These are phyloP conservation scores for Alternaria ventricosa DNA, from an alignment of 2,329 filamentous ascomycete genomes.

Conservation along the genomic window DNA sequence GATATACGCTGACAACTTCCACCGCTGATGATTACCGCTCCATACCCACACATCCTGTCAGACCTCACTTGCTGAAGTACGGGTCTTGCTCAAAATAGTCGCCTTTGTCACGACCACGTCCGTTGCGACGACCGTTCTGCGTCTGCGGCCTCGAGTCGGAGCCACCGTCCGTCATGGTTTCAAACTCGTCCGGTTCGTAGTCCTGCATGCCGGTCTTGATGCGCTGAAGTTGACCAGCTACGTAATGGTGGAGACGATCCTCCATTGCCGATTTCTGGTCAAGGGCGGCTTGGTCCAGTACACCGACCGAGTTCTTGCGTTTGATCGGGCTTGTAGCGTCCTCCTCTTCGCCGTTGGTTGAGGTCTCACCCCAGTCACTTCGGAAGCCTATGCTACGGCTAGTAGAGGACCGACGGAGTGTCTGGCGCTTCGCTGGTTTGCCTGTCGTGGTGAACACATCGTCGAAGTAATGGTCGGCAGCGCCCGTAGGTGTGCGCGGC, in stretches of 20 bases:
- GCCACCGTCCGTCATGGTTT: slow-evolving; percentile 60
- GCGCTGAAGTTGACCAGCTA: slow-evolving; percentile 78
- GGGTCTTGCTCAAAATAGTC: slow-evolving; percentile 42
- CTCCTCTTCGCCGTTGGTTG: slow-evolving; percentile 44
- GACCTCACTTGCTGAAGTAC: slow-evolving; percentile 32
- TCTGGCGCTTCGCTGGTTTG: slow-evolving; percentile 54
- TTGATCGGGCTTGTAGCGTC: slow-evolving; percentile 38
- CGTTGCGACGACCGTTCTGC: slow-evolving; percentile 31
- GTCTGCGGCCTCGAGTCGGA: slow-evolving; percentile 30
- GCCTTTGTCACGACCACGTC: slow-evolving; percentile 20
- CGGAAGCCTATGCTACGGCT: slow-evolving; percentile 82
- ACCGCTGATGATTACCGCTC: slow-evolving; percentile 1
- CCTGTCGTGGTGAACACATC: slow-evolving; percentile 73
- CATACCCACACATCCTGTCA: neutral
- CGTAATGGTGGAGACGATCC: slow-evolving; percentile 78
- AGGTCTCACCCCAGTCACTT: slow-evolving; percentile 70
- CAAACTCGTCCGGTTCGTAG: slow-evolving; percentile 67
- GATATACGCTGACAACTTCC: slow-evolving; percentile 16
- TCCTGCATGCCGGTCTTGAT: slow-evolving; percentile 67
- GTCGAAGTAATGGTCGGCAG: slow-evolving; percentile 93
- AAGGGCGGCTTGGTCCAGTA: slow-evolving; percentile 60
- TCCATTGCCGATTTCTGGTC: slow-evolving; percentile 47
- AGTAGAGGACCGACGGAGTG: slow-evolving; percentile 79
- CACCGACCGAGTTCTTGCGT: slow-evolving; percentile 57
- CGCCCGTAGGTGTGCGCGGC: slow-evolving; percentile 82